Conservation (phyloP, 1,284 basidiomycete species). For the Heterobasidion parviporum region DNA sequence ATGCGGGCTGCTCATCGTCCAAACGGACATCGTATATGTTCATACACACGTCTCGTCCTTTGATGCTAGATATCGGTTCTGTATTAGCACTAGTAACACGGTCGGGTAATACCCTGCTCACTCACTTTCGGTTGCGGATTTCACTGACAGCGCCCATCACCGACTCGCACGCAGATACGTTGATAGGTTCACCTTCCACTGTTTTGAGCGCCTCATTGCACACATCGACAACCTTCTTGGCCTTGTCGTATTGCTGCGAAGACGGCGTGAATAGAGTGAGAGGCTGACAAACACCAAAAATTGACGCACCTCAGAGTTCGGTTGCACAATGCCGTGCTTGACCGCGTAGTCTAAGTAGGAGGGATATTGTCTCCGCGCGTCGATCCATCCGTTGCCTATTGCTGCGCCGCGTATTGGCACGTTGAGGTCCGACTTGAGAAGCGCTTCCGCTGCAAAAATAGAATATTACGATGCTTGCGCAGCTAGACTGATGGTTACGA, state of each 20-base stretch:
- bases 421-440: conserved; percentile 57
- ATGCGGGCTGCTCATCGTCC: conserved; percentile 79
- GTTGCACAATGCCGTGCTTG: conserved; percentile 71
- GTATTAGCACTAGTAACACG: not conserved
- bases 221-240: conserved; percentile 52
- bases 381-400: conserved; percentile 98
- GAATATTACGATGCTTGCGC: not conserved
- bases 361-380: conserved; percentile 83
- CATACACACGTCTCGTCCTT: conserved; percentile 69
- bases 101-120: not conserved
- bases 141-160: conserved; percentile 53
- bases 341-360: conserved; percentile 86
- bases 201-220: conserved; percentile 55
- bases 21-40: conserved; percentile 95
- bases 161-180: conserved; percentile 55
- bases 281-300: conserved; percentile 1
- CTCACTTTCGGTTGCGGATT: conserved; percentile 33
- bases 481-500: not conserved
- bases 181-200: conserved; percentile 49
- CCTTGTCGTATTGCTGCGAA: conserved; percentile 50
- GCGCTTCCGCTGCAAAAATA: conserved; percentile 55
- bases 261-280: not conserved
- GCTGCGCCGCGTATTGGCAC: conserved; percentile 73
- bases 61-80: conserved; percentile 36
- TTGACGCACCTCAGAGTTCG: conserved; percentile 54